Evolutionary conservation across 73 alveolate genomes (phyloP).

Genomic region (Effrenium voratum): DNA sequence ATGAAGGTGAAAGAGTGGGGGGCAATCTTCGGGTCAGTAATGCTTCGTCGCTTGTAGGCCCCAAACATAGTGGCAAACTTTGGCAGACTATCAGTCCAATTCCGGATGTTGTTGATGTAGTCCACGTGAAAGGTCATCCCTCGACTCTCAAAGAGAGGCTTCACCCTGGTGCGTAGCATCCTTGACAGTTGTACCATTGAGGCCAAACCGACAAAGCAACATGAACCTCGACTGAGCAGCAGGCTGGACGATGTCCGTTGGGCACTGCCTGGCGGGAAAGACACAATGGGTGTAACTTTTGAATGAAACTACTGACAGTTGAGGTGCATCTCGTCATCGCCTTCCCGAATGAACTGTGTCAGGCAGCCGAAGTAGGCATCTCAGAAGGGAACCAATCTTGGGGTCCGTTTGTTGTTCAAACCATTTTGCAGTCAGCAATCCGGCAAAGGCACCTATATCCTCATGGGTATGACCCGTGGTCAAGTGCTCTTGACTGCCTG

Average conservation of each 20-base stretch:
- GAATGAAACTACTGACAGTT: background rate
- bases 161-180: background rate
- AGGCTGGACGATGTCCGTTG: background rate
- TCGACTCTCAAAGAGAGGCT: background rate
- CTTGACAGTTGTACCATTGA: background rate
- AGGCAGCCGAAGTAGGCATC: too few relatives aligned
- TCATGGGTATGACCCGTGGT: background rate
- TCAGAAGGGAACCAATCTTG: too few relatives aligned
- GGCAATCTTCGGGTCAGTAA: background rate
- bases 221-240: background rate
- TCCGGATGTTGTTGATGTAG: slow-evolving; percentile 6
- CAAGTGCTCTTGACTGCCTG: background rate
- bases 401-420: too few relatives aligned
- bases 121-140: slow-evolving; percentile 36
- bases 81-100: slow-evolving; percentile 17
- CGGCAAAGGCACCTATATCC: too few relatives aligned
- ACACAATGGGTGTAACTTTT: background rate
- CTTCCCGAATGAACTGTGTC: too few relatives aligned
- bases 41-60: background rate
- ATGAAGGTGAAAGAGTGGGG: slow-evolving; percentile 23
- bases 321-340: too few relatives aligned
- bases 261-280: background rate
- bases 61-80: slow-evolving; percentile 5
- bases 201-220: background rate
- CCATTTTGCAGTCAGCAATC: too few relatives aligned